phyloP scores from a whole-genome alignment of 768 basidiomycete genomes.

The Hysterangium stoloniferum region DNA sequence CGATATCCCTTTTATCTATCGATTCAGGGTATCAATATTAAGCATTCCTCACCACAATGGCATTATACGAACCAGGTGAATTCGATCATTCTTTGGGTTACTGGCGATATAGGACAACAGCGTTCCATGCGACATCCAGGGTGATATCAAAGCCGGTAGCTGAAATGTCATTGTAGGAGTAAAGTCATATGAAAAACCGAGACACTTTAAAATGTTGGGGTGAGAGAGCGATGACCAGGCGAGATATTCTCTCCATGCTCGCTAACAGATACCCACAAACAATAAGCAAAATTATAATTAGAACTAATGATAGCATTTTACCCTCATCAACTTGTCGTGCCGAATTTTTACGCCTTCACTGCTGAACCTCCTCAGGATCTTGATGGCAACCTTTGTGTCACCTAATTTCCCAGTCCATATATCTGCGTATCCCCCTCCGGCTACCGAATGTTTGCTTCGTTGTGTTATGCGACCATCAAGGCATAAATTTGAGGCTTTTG shows the following conservation, averaged over 20 bases:
- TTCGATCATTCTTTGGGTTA: neutral
- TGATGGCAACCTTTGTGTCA: neutral
- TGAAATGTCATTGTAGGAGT: neutral
- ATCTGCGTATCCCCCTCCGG: neutral
- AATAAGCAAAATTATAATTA: neutral
- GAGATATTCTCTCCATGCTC: neutral
- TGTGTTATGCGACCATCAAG: conserved; percentile 1
- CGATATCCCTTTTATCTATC: no score
- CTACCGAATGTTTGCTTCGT: neutral
- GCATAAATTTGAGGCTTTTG: neutral
- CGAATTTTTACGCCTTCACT: neutral
- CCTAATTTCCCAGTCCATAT: neutral
- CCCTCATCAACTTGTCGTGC: neutral
- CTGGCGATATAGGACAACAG: neutral
- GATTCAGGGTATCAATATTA: no score
- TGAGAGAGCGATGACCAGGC: neutral
- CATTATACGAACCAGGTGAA: neutral
- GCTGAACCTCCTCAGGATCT: neutral
- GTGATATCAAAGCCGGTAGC: neutral
- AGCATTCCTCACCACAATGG: no score
- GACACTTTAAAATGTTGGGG: neutral
- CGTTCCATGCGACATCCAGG: neutral
- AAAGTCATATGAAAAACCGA: conserved; percentile 2
- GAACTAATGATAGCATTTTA: neutral
- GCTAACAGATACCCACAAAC: no score